These are phyloP conservation scores for Kodamaea kaohsiungensis DNA, from an alignment of 805 yeast genomes.

Conservation along the genomic window DNA sequence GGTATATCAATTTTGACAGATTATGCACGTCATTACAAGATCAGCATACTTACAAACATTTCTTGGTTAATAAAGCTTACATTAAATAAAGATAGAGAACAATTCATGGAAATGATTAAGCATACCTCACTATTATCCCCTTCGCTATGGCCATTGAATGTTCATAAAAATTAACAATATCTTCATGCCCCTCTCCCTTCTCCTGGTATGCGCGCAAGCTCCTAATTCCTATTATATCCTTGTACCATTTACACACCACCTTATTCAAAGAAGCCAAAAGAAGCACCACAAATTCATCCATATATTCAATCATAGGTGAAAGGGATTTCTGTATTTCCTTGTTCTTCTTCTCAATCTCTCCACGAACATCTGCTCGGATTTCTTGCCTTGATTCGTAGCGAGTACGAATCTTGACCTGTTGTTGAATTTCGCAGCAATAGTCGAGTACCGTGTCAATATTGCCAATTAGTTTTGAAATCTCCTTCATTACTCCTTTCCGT, in stretches of 20 bases:
- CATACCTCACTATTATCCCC: not conserved
- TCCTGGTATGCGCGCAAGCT: not conserved
- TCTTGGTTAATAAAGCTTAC: no score
- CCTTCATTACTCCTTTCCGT: not conserved
- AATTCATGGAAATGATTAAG: not conserved
- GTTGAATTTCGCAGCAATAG: not conserved
- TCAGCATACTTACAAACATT: no score
- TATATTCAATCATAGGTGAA: constrained; percentile 1
- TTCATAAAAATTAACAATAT: constrained; percentile 3
- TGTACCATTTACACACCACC: constrained; percentile 5
- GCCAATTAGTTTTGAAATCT: constrained; percentile 1
- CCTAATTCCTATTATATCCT: constrained; percentile 4
- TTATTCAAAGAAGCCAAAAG: constrained; percentile 2
- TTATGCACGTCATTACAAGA: no score
- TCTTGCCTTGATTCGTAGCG: not conserved
- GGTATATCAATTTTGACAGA: no score
- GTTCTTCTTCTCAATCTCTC: not conserved
- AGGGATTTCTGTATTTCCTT: not conserved
- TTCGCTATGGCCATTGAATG: not conserved
- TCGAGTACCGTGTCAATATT: constrained; percentile 5
- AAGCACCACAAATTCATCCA: constrained; percentile 10
- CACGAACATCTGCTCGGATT: not conserved
- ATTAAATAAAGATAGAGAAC: no score
- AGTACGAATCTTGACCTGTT: not conserved
- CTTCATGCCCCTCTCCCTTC: constrained; percentile 1